A percentile compares a stretch with the other conserved stretches of the same genome.
phyloP scores from a whole-genome alignment of 768 basidiomycete species.

The Suillus fuscotomentosus region DNA sequence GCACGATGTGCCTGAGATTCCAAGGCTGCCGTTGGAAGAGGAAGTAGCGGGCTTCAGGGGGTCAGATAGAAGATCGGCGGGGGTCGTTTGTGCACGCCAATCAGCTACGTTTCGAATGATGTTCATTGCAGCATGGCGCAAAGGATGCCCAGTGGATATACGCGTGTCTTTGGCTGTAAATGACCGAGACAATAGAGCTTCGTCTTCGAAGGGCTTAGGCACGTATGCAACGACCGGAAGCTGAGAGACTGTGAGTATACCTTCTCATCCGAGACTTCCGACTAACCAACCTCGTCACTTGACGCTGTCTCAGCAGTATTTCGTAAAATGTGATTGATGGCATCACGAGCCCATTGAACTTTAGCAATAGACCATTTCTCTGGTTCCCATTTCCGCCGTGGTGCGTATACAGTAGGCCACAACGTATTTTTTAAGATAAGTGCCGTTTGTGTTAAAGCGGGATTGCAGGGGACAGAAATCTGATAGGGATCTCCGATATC shows the following conservation, averaged over 20 bases:
- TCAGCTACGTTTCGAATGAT: slow-evolving; percentile 67
- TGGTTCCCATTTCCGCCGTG: slow-evolving; percentile 63
- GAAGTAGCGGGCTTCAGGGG: not conserved
- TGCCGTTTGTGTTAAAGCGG: slow-evolving; percentile 68
- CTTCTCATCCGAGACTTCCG: not conserved
- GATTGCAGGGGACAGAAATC: slow-evolving; percentile 58
- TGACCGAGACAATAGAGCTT: slow-evolving; percentile 22
- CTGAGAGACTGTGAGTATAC: slow-evolving; percentile 32
- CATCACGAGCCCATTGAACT: slow-evolving; percentile 73
- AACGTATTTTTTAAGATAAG: slow-evolving; percentile 62
- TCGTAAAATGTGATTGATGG: slow-evolving; percentile 52
- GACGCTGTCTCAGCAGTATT: slow-evolving; percentile 47
- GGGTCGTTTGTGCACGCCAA: slow-evolving; percentile 34
- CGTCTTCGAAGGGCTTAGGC: slow-evolving; percentile 48
- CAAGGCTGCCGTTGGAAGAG: not conserved
- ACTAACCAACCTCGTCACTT: slow-evolving; percentile 56
- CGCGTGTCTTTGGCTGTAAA: slow-evolving; percentile 74
- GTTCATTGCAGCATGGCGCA: slow-evolving; percentile 85
- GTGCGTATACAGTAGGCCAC: slow-evolving; percentile 87
- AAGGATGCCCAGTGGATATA: slow-evolving; percentile 62
- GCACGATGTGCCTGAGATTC: slow-evolving; percentile 19
- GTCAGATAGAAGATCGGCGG: slow-evolving; percentile 1
- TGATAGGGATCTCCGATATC: slow-evolving; percentile 53
- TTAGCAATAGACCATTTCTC: slow-evolving; percentile 67
- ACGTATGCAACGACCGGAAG: slow-evolving; percentile 76